A percentile compares a stretch with the other conserved stretches of the same genome.
Conservation (phyloP, 1,284 basidiomycete species). For the Sanghuangporus weigelae region DNA sequence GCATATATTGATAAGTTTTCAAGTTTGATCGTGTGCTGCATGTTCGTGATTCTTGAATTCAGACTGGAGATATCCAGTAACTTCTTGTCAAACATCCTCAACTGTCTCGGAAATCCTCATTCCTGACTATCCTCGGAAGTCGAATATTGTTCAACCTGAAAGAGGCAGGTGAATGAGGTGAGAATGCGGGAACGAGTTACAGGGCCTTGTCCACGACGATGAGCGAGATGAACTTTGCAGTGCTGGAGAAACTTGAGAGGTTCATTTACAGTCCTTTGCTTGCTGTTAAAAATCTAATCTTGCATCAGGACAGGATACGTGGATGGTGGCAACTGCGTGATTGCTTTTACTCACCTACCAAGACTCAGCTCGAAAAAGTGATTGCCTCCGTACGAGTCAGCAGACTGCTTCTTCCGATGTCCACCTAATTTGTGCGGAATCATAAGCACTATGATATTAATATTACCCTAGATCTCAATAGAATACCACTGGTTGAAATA, state of each 20-base stretch:
- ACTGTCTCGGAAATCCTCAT: neutral
- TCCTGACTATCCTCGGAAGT: conserved; percentile 6
- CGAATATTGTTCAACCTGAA: conserved; percentile 8
- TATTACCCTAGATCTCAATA: no score
- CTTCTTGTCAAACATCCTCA: neutral
- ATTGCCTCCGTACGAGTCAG: no score
- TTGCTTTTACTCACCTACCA: no score
- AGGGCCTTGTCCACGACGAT: neutral
- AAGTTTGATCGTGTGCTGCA: neutral
- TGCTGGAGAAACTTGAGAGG: neutral
- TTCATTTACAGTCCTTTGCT: no score
- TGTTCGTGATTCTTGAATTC: neutral
- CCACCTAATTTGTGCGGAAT: no score
- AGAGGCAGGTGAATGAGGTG: conserved; percentile 4
- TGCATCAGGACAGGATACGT: no score
- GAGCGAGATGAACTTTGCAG: neutral
- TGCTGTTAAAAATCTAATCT: no score
- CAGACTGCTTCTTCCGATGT: no score
- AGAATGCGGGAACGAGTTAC: neutral
- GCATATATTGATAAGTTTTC: neutral
- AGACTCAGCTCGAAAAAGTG: no score
- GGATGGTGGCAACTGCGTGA: no score
- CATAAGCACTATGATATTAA: no score
- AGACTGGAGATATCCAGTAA: neutral
- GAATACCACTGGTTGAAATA: no score